Evolutionary conservation across 2,329 filamentous ascomycete genomes (phyloP), one percentile per base, ranked within the genome.

Genomic region (Aspergillus clavatus): DNA sequence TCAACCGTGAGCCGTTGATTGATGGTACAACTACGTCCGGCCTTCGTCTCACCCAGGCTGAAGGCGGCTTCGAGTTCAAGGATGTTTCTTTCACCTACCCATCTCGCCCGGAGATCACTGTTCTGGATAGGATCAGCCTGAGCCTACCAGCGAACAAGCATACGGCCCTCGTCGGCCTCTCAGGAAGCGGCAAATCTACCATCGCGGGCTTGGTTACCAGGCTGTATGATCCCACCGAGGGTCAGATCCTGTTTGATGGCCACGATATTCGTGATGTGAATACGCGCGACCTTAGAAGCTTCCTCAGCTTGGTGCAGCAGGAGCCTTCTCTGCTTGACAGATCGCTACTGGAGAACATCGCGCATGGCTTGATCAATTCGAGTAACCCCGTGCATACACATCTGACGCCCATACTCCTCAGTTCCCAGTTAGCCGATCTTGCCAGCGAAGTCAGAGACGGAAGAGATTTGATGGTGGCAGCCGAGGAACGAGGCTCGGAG

Each of bases 271-370:
- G 59, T 12, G 48, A 63, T 14, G 41, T 68, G 3, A 67, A 66
- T 28, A 36, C 59, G 7, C 51, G 53, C 1, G 55, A 53, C 49
- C 19, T 64, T 43, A 43, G 62, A 40, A 39, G 53, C 19, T 47
- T 55, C n/a, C 33, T 60, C 12, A 47, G 56, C 14, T 40, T 60
- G 19, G 57, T 60, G 2, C 58, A 65, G 45, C 56, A 95, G 62
- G 90, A 96, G 59, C 88, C 89, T 0, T 83, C 86, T 0, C 76
- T 95, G 0, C 95, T 95, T 61, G 82, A 82, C 43, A 88, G 84
- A 0, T 87, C 87, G 0, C 90, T 95, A 52, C 87, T 79, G 60
- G 79, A 87, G 38, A 95, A 95, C 65, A 93, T 96, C 40, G 72
- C 72, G 1, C 62, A 73, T 35, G 76, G 76, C 1, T 59, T 79